A percentile compares a stretch with the other conserved stretches of the same genome.
Conservation (phyloP, 352 stramenopile species). For the Pythium phragmiticola region DNA sequence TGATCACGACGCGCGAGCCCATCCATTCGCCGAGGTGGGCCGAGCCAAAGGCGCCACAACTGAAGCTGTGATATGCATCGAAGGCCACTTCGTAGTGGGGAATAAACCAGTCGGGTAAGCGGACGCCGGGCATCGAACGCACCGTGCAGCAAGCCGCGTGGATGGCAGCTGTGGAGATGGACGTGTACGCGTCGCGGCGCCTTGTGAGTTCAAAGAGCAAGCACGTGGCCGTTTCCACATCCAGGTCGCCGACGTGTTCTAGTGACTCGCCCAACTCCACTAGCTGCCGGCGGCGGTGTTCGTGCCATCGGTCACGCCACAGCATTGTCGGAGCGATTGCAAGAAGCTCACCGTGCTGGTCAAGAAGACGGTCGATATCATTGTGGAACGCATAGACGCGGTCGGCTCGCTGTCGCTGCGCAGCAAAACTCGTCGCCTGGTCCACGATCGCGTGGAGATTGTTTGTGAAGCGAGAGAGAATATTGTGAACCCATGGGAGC, state of each 20-base stretch:
- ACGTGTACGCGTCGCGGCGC: not conserved
- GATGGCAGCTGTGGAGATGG: not conserved
- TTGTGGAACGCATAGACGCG: constrained; percentile 11
- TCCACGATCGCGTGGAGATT: too few species aligned
- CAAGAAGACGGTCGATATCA: constrained; percentile 1
- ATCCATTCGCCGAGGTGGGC: constrained; percentile 37
- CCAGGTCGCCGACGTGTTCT: not conserved
- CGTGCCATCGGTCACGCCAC: constrained; percentile 9
- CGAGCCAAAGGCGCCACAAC: constrained; percentile 28
- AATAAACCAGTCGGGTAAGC: constrained; percentile 20
- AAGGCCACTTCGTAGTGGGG: constrained; percentile 15
- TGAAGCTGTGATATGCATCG: constrained; percentile 11
- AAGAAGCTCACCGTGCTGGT: too few species aligned
- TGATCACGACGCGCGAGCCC: constrained; percentile 35
- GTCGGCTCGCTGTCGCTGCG: not conserved
- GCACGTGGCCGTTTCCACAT: constrained; percentile 8
- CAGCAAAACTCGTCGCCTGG: not conserved
- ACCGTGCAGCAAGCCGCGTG: not conserved
- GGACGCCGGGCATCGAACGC: not conserved
- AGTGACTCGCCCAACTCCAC: not conserved
- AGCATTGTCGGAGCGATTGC: not conserved
- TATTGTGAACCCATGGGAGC: too few species aligned
- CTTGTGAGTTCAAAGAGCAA: constrained; percentile 16
- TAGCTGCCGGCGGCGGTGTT: not conserved
- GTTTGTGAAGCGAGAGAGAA: too few species aligned